phyloP scores from a whole-genome alignment of 2,329 filamentous ascomycete species.

The Xylariaceae sp. region DNA sequence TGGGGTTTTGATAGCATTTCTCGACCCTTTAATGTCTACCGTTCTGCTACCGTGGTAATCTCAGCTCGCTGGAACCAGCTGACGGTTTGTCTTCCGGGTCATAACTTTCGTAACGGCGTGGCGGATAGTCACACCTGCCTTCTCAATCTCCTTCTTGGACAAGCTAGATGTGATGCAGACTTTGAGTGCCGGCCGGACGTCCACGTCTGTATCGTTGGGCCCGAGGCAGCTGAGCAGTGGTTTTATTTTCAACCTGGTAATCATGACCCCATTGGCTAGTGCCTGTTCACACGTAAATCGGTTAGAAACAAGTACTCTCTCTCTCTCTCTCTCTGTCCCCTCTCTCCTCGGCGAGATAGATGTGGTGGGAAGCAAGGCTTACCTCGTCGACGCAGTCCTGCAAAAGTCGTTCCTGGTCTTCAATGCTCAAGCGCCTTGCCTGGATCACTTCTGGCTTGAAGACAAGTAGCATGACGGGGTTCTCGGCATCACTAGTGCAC shows the following conservation, averaged over 20 bases:
- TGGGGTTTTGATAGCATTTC: no score
- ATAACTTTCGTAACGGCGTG: conserved; percentile 94
- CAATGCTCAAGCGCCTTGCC: conserved; percentile 58
- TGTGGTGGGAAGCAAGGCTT: conserved; percentile 29
- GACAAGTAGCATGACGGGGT: conserved; percentile 77
- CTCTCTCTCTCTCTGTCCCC: no score
- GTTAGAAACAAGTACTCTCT: conserved; percentile 4
- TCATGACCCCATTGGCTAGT: conserved; percentile 80
- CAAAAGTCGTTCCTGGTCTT: conserved; percentile 79
- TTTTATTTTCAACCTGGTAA: conserved; percentile 78
- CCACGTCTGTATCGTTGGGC: conserved; percentile 62
- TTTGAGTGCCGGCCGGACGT: conserved; percentile 76
- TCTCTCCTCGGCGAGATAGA: no score
- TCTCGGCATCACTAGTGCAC: conserved; percentile 75
- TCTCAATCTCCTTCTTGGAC: conserved; percentile 92
- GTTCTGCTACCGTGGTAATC: no score
- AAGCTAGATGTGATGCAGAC: conserved; percentile 84
- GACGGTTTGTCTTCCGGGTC: conserved; percentile 53
- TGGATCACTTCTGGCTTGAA: conserved; percentile 79
- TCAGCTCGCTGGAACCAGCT: conserved; percentile 35
- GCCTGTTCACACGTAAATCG: conserved; percentile 48
- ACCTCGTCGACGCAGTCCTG: conserved; percentile 97
- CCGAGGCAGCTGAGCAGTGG: conserved; percentile 59
- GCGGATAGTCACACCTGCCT: conserved; percentile 79
- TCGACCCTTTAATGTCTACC: conserved; percentile 1